These are phyloP conservation scores for Physcomitrium patens DNA, from an alignment of 225 moss, liverwort and hornwort genomes.

Conservation along the genomic window DNA sequence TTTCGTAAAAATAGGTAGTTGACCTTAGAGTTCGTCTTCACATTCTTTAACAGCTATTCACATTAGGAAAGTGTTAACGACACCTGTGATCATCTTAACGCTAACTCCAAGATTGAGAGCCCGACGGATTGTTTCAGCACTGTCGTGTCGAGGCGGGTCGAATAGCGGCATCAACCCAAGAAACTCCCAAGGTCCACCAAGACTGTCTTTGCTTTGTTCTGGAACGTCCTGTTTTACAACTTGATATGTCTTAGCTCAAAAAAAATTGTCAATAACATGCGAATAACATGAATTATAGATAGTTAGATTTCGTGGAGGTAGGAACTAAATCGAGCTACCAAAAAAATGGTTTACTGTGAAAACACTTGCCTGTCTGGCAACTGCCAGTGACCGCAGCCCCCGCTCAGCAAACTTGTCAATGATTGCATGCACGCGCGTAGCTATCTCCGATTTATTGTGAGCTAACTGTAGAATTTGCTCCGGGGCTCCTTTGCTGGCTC, in stretches of 20 bases:
- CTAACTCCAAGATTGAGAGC: constrained; percentile 75
- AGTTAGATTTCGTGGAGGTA: neutral
- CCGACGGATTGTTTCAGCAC: constrained; percentile 79
- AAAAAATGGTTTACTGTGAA: neutral
- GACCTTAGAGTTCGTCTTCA: no score
- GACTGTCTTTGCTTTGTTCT: constrained; percentile 59
- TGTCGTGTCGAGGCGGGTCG: constrained; percentile 83
- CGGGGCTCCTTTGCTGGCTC: constrained; percentile 77
- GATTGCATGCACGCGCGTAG: constrained; percentile 54
- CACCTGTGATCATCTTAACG: constrained; percentile 85
- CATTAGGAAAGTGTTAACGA: neutral
- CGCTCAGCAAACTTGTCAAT: constrained; percentile 76
- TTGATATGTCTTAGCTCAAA: constrained; percentile 15
- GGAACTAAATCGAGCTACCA: neutral
- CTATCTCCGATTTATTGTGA: constrained; percentile 52
- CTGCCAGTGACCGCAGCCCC: constrained; percentile 70
- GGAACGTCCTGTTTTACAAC: constrained; percentile 55
- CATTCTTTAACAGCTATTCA: neutral
- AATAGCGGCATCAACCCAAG: constrained; percentile 72
- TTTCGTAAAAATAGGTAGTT: neutral
- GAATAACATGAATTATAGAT: neutral
- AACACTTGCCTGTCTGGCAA: constrained; percentile 60
- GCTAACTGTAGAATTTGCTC: constrained; percentile 70
- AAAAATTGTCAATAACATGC: neutral
- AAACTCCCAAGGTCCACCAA: constrained; percentile 59